Conservation (phyloP, 1,139 yeast genomes). For the Suhomyces terraborum region DNA sequence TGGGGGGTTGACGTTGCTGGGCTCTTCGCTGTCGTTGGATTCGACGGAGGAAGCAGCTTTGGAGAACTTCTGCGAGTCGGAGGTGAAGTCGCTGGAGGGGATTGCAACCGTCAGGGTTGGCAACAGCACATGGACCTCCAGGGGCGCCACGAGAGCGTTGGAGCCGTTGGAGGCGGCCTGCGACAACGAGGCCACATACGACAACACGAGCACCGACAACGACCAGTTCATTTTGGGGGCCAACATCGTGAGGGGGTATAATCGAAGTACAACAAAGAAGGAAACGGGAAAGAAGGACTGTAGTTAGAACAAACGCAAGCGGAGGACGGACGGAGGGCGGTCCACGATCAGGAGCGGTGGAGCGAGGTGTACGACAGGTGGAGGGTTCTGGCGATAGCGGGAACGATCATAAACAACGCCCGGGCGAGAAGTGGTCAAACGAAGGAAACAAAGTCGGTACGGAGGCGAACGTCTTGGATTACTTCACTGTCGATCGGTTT, state of each 20-base stretch:
- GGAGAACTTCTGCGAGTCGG: too few species aligned
- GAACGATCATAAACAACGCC: constrained; percentile 1
- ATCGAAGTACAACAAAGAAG: constrained; percentile 3
- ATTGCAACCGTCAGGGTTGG: too few species aligned
- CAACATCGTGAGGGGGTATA: constrained; percentile 12
- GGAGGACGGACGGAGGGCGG: not conserved
- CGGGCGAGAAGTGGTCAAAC: not conserved
- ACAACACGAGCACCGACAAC: constrained; percentile 13
- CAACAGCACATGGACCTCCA: not conserved
- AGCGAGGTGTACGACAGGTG: not conserved
- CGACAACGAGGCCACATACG: constrained; percentile 8
- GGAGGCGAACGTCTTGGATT: too few species aligned
- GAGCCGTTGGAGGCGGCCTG: constrained; percentile 7
- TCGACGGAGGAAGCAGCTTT: not conserved
- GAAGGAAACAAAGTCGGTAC: not conserved
- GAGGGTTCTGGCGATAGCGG: not conserved
- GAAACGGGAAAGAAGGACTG: constrained; percentile 18
- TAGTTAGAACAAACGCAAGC: constrained; percentile 18
- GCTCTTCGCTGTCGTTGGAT: not conserved
- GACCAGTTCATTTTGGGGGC: constrained; percentile 12
- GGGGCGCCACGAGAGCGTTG: not conserved
- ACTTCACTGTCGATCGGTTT: too few species aligned
- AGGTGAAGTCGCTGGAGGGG: too few species aligned
- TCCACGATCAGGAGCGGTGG: not conserved
- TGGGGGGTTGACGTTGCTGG: not conserved